Base-by-base conservation (phyloP, 352 stramenopile genomes). In the Phytopythium cucurbitacearum region DNA sequence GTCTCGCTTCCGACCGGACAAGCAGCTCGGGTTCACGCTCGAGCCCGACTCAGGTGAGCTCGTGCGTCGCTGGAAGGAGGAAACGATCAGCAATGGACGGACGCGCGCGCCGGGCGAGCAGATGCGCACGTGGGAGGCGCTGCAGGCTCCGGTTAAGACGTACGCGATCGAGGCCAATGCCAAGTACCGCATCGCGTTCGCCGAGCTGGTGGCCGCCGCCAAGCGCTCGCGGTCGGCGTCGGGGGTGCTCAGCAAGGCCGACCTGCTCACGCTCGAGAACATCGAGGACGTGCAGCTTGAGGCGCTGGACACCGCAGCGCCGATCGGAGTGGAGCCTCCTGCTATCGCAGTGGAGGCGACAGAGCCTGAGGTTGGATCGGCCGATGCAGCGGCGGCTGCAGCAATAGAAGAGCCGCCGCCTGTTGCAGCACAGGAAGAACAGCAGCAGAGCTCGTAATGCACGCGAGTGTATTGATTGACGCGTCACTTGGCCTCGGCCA, bases 121-220 rank as follows among this genome's bases (percentile, higher is more conserved):
- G 11, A 86, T 87, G 80, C 68, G 73, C n/a, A 88, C 80, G 32
- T 90, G 80, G 80, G 76, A 90, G 56, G 76, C 76, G 1, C 71
- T 88, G 37, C 72, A 85, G 51, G 80, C 76, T 1, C 76, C 75
- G 2, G 69, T 90, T 28, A 90, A 86, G 57, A 82, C 65, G 56
- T 90, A 90, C 56, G 71, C 76, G 3, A 88, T 90, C 40, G 80
- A 88, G 38, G 67, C 67, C 13, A 90, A 90, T 40, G 56, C 53
- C 34, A 88, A 87, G 59, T 90, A 90, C 59, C 40, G 67, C 43
- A 60, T 86, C 1, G 77, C 77, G 0, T 69, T 80, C 2, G 51
- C 53, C 4, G 70, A 86, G 56, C 67, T 88, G 36, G 62, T 80
- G 15, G 59, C 64, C 7, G 66, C 71, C 33, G 67, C 69, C 9